phyloP scores from a whole-genome alignment of 1,284 basidiomycete species.

The Cryptococcus sp. region DNA sequence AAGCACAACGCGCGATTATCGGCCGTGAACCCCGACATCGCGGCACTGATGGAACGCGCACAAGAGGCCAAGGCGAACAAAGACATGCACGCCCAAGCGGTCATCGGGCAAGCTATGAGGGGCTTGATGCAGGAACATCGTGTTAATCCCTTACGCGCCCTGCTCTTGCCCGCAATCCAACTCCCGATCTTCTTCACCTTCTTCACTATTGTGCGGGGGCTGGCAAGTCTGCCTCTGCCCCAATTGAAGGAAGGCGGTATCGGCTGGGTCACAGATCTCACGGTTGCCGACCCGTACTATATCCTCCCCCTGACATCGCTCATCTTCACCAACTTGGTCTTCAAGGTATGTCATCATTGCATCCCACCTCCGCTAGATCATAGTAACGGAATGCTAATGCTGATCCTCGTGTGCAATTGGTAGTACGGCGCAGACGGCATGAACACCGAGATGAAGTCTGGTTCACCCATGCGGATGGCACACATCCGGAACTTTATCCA shows the following conservation, averaged over 20 bases:
- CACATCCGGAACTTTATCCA: conserved; percentile 76
- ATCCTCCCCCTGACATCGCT: conserved; percentile 71
- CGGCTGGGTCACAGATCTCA: conserved; percentile 74
- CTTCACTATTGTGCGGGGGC: conserved; percentile 78
- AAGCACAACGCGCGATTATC: conserved; percentile 71
- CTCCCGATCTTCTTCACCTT: conserved; percentile 77
- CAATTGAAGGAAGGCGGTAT: conserved; percentile 79
- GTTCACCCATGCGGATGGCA: conserved; percentile 53
- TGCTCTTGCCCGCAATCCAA: conserved; percentile 69
- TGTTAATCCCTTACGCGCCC: conserved; percentile 64
- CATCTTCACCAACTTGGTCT: conserved; percentile 69
- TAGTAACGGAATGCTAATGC: conserved; percentile 60
- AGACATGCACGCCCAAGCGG: conserved; percentile 63
- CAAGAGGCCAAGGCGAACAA: conserved; percentile 56
- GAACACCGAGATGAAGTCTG: conserved; percentile 46
- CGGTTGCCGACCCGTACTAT: conserved; percentile 74
- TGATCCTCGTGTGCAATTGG: conserved; percentile 50
- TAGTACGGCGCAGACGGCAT: conserved; percentile 63
- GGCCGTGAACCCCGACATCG: conserved; percentile 65
- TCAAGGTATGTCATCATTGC: conserved; percentile 60
- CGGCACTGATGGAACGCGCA: conserved; percentile 61
- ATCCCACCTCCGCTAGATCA: not conserved
- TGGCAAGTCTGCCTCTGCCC: conserved; percentile 70
- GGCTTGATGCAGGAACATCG: conserved; percentile 70
- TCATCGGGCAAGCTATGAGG: conserved; percentile 62